Base-by-base conservation (phyloP, 2,329 filamentous ascomycete species). In the Phaeosphaeriaceae sp. region DNA sequence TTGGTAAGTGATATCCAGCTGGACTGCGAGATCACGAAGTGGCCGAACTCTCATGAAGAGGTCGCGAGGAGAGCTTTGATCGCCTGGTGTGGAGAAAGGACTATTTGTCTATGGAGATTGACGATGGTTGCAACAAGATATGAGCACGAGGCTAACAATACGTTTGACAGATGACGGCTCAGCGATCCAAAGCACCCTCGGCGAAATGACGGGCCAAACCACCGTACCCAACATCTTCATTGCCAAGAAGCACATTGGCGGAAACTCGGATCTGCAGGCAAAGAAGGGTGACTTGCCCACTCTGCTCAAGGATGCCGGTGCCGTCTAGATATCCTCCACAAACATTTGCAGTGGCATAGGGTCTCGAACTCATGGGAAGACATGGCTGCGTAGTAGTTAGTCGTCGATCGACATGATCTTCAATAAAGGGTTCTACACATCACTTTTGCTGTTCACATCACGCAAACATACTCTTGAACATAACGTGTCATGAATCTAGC, bases 151-250 rank as follows among this genome's bases (percentile, higher is more conserved):
- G 42, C 48, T 60, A 33, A 60, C 24, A 21, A 19, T 21, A 11
- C 22, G 2, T 11, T 11, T 36, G 22, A 49, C 68, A 96, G 92
- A 89, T 64, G 94, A 98, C 75, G 94, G 95, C 65, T 77, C 81
- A 66, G 93, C 84, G 13, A 87, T 99, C 73, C 95, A 99, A 84
- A 84, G 88, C 65, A 92, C 93, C 24, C 91, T 99, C 60, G 79
- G 86, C 68, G 86, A 94, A 64, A 86, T 98, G 71, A 92, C 88
- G 56, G 84, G 86, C 78, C 95, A 99, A 85, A 85, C 88, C 73
- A 94, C 91, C 71, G 95, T 99, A 6, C 95, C 95, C 72, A 98
- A 98, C 84, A 91, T 97, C 82, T 98, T 91, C 84, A 98, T 99
- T 80, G 82, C 82, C 70, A 82, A 93, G 82, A 83, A 96, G 83